Evolutionary conservation across 2,329 filamentous ascomycete genomes (phyloP).

Genomic region (Diaporthe citri): DNA sequence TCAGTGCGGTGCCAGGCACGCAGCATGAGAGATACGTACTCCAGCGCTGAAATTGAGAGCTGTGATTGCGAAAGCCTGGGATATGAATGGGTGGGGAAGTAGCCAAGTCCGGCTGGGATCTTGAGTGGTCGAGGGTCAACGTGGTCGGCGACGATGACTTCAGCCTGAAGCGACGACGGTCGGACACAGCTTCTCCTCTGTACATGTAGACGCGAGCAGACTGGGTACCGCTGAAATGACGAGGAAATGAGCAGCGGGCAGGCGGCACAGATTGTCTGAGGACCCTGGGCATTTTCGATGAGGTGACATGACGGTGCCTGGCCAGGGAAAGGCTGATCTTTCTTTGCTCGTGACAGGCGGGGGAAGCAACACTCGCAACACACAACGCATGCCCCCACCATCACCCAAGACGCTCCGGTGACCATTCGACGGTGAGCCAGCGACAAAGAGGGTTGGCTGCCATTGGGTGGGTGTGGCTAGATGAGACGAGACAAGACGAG

Average conservation of each 20-base stretch:
- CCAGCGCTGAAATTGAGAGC: neutral
- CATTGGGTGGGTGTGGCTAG: slow-evolving; percentile 19
- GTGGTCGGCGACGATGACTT: slow-evolving; percentile 19
- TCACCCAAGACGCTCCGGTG: slow-evolving; percentile 4
- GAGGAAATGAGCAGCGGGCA: slow-evolving; percentile 21
- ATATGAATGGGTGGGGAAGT: neutral
- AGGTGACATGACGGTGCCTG: slow-evolving; percentile 10
- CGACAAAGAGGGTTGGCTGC: slow-evolving; percentile 22
- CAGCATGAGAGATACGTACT: neutral
- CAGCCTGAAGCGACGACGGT: neutral
- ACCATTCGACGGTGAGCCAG: slow-evolving; percentile 2
- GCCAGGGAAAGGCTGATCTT: slow-evolving; percentile 1
- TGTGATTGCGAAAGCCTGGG: neutral
- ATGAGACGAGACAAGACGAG: slow-evolving; percentile 11
- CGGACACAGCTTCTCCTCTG: neutral
- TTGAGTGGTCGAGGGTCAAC: neutral
- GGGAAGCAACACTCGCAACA: neutral
- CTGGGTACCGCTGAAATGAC: slow-evolving; percentile 10
- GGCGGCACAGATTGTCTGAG: slow-evolving; percentile 7
- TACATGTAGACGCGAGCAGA: neutral
- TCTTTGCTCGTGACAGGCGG: neutral
- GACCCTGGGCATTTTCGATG: slow-evolving; percentile 11
- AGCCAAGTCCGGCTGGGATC: neutral
- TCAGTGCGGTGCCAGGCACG: slow-evolving; percentile 1
- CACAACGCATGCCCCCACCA: neutral